Conservation (phyloP, 2,329 filamentous ascomycete species). For the Bipolaris sorokiniana region DNA sequence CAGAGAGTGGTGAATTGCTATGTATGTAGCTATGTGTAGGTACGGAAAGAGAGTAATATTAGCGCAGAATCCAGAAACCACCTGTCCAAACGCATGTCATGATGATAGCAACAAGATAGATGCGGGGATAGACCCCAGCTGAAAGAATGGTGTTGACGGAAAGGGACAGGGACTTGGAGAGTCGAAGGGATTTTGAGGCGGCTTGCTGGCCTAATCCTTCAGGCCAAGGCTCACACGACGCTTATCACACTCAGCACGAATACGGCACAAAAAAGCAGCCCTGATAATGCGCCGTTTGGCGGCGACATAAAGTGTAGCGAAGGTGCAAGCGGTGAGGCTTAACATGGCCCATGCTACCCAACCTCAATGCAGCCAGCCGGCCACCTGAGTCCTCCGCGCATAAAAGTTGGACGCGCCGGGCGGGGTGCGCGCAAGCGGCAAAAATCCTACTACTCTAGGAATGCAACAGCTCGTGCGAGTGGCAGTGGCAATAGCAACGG, state of each 20-base stretch:
- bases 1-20: slow-evolving; percentile 24
- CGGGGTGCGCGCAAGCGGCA: not conserved
- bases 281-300: slow-evolving; percentile 25
- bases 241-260: slow-evolving; percentile 21
- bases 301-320: slow-evolving; percentile 26
- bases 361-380: slow-evolving; percentile 20
- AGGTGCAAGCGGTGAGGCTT: slow-evolving; percentile 22
- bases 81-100: slow-evolving; percentile 19
- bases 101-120: slow-evolving; percentile 25
- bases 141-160: slow-evolving; percentile 28
- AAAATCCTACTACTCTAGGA: slow-evolving; percentile 7
- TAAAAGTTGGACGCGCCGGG: not conserved
- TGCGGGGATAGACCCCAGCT: slow-evolving; percentile 14
- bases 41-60: slow-evolving; percentile 28
- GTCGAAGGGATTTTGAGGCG: slow-evolving; percentile 31
- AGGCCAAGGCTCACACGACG: slow-evolving; percentile 29
- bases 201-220: slow-evolving; percentile 29
- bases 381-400: slow-evolving; percentile 23
- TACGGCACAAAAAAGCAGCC: slow-evolving; percentile 30
- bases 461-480: slow-evolving; percentile 18
- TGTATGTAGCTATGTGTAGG: slow-evolving; percentile 32
- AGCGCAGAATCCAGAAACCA: slow-evolving; percentile 17
- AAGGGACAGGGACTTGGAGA: slow-evolving; percentile 26
- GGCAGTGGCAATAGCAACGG: slow-evolving; percentile 20
- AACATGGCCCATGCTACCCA: slow-evolving; percentile 17